These are phyloP conservation scores for Colletotrichum euphorbiae DNA, from an alignment of 2,329 filamentous ascomycete genomes.

Conservation along the genomic window DNA sequence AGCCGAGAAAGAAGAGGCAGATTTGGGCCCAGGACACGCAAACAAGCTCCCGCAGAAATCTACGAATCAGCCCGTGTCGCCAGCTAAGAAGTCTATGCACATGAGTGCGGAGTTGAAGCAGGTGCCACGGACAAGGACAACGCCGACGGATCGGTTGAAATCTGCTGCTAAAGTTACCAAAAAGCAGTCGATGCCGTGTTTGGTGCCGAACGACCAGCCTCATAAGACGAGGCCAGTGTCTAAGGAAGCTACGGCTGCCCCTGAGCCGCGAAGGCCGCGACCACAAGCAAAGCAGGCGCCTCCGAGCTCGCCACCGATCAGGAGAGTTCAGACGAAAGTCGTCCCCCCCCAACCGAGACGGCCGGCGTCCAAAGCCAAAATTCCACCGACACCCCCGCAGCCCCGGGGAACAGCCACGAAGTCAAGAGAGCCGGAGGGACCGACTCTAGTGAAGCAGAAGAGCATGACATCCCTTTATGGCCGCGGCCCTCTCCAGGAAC, in stretches of 20 bases:
- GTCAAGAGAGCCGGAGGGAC: neutral
- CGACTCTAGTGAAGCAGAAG: neutral
- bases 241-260: slow-evolving; percentile 1
- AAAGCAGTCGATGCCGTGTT: neutral
- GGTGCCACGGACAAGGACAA: neutral
- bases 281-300: slow-evolving; percentile 20
- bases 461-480: slow-evolving; percentile 22
- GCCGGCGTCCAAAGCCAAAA: slow-evolving; percentile 40
- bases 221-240: neutral
- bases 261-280: slow-evolving; percentile 30
- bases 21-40: neutral
- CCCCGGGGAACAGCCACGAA: slow-evolving; percentile 44
- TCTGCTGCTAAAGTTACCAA: neutral
- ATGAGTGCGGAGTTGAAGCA: slow-evolving; percentile 2
- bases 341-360: slow-evolving; percentile 50
- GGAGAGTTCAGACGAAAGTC: slow-evolving; percentile 42
- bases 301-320: slow-evolving; percentile 41
- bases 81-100: neutral
- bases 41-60: slow-evolving; percentile 5
- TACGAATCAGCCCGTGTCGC: slow-evolving; percentile 5
- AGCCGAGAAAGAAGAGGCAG: neutral
- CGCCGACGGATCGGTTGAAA: neutral
- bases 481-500: neutral
- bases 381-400: slow-evolving; percentile 52
- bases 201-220: neutral